Conservation (phyloP, 331 rosid genomes). For the Arachis monticola region DNA sequence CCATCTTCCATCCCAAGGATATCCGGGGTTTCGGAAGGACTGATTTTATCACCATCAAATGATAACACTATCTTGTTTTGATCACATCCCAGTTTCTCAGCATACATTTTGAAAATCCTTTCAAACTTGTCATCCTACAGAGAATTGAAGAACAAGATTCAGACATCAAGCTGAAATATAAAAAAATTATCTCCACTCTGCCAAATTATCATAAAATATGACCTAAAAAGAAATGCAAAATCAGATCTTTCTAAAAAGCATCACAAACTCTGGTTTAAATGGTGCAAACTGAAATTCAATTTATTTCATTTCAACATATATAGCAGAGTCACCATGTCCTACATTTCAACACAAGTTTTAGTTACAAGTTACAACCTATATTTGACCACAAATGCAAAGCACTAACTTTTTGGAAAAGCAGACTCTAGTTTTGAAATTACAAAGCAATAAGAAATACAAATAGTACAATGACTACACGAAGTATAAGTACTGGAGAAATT, state of each 20-base stretch:
- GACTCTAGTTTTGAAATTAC: background rate
- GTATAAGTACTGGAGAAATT: conserved; percentile 23
- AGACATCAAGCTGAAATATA: conserved; percentile 8
- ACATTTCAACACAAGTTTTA: background rate
- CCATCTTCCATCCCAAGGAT: conserved; percentile 82
- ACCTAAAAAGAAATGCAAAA: conserved; percentile 17
- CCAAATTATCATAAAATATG: conserved; percentile 12
- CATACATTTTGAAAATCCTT: conserved; percentile 74
- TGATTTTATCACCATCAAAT: conserved; percentile 87
- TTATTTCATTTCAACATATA: background rate
- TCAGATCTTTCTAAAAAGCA: background rate
- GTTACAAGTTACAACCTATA: background rate
- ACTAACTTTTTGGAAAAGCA: background rate
- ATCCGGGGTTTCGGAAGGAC: conserved; percentile 66
- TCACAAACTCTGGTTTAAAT: background rate
- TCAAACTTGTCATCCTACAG: conserved; percentile 86
- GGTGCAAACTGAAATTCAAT: background rate
- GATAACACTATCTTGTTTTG: conserved; percentile 57
- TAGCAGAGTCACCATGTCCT: background rate
- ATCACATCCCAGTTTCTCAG: conserved; percentile 70
- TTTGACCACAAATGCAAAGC: background rate
- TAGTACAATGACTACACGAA: conserved; percentile 1
- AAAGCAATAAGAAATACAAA: conserved; percentile 10
- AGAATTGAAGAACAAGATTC: conserved; percentile 24
- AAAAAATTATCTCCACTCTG: background rate